phyloP scores from a whole-genome alignment of 192 early-diverging fungal genomes.

The Dissophora ornata region DNA sequence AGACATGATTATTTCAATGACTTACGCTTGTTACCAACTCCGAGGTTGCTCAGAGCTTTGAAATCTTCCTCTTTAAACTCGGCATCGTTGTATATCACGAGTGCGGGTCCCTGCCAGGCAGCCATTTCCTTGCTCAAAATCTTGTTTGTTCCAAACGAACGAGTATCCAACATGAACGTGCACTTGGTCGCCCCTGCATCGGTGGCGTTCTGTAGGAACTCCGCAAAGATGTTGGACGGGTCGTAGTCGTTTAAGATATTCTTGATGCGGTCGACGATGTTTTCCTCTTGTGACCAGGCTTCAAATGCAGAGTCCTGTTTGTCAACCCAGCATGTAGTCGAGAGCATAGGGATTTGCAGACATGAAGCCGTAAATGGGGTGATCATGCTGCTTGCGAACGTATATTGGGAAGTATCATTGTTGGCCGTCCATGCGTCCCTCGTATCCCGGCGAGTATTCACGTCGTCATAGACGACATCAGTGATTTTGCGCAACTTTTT shows the following conservation, averaged over 20 bases:
- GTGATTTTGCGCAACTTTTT: neutral
- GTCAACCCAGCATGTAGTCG: slow-evolving; percentile 7
- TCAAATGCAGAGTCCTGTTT: slow-evolving; percentile 8
- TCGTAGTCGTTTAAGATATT: slow-evolving; percentile 48
- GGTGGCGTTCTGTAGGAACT: slow-evolving; percentile 57
- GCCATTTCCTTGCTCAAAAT: slow-evolving; percentile 30
- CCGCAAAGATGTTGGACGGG: slow-evolving; percentile 25
- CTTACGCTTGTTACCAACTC: slow-evolving; percentile 38
- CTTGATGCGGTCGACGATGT: slow-evolving; percentile 32
- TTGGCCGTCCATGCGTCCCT: neutral
- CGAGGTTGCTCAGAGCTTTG: slow-evolving; percentile 16
- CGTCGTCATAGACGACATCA: slow-evolving; percentile 34
- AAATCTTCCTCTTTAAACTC: slow-evolving; percentile 36
- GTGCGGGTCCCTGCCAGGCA: slow-evolving; percentile 45
- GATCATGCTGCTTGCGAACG: slow-evolving; percentile 7
- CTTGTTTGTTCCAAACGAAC: neutral
- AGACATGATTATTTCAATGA: neutral
- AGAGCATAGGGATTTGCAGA: slow-evolving; percentile 25
- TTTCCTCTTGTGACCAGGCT: slow-evolving; percentile 23
- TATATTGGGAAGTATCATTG: neutral
- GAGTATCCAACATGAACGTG: slow-evolving; percentile 23
- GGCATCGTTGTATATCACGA: slow-evolving; percentile 41
- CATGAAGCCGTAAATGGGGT: neutral
- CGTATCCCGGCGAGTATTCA: neutral
- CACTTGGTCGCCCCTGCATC: slow-evolving; percentile 48